Percentiles rank a stretch among this genome's conserved stretches.
phyloP scores from a whole-genome alignment of 176 grass and related monocot genomes.

The Saccharum spontaneum region DNA sequence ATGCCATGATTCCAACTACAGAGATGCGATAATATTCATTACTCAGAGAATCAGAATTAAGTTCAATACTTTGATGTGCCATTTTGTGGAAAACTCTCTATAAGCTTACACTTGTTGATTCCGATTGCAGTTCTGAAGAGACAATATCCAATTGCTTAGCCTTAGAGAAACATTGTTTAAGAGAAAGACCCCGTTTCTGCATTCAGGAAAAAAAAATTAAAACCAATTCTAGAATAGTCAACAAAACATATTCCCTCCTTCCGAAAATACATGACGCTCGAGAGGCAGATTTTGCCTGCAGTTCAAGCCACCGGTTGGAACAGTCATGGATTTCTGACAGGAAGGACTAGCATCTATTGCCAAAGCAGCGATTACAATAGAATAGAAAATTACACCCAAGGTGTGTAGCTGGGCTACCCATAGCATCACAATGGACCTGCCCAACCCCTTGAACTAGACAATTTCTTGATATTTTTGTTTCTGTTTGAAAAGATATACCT shows the following conservation, averaged over 20 bases:
- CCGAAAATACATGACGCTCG: not conserved
- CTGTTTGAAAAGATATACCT: slow-evolving; percentile 45
- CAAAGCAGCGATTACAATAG: not conserved
- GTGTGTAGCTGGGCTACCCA: slow-evolving; percentile 11
- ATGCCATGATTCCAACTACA: slow-evolving; percentile 38
- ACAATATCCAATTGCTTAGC: slow-evolving; percentile 27
- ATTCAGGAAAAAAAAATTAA: slow-evolving; percentile 18
- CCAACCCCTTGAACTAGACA: slow-evolving; percentile 11
- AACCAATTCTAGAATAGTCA: not conserved
- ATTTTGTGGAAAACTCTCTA: slow-evolving; percentile 32
- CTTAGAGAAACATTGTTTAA: slow-evolving; percentile 37
- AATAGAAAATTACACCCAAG: slow-evolving; percentile 23
- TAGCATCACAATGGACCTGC: not conserved
- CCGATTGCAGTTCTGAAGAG: slow-evolving; percentile 35
- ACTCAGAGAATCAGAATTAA: slow-evolving; percentile 15
- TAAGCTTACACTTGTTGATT: slow-evolving; percentile 46
- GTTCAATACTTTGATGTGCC: not conserved
- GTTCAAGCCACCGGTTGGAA: not conserved
- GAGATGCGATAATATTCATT: slow-evolving; percentile 28
- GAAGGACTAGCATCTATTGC: slow-evolving; percentile 18
- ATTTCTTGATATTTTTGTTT: slow-evolving; percentile 5
- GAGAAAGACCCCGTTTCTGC: slow-evolving; percentile 50
- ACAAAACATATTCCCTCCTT: not conserved
- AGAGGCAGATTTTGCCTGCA: not conserved
- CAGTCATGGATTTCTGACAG: not conserved